Base-by-base conservation (phyloP, 108 stramenopile species). In the Cyclotella atomus region DNA sequence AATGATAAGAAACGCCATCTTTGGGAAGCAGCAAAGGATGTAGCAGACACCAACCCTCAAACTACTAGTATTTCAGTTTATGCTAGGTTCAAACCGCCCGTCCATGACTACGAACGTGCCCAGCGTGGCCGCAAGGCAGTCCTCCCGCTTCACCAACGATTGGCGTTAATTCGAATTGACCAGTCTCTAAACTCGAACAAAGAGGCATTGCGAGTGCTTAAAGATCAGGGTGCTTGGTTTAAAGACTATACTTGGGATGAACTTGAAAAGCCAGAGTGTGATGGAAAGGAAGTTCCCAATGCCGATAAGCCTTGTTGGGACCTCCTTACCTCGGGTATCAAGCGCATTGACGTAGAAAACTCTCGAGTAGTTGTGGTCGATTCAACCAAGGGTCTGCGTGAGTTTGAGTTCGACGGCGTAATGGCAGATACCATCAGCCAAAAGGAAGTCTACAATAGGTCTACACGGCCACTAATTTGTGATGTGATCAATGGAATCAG, bases 401-500 rank as follows among this genome's bases (percentile, higher is more conserved):
- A 85, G 57, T 87, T 85, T 59, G 49, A 77, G 15, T 87, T 88
- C 45, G 87, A 91, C 64, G 57, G 77, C 17, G 87, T 91, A n/a
- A 55, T 91, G 24, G 32, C 47, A 17, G 83, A 70, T 6, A 21
- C 19, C 17, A 17, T 38, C 8, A 41, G 57, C 24, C 90, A 91
- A 45, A 55, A 47, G n/a, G 64, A 61, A 2, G 82, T 76, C 12
- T 90, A 87, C 69, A 72, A 82, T 6, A 17, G 32, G 9, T 65
- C 68, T 34, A 81, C 81, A 0, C 59, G 53, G 43, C 46, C 44
- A 32, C 77, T 88, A 23, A 77, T 91, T 12, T 50, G 59, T 16
- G 85, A 85, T 59, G 69, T 86, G 20, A 67, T 88, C 69, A 85
- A 87, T 38, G 90, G 90, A 3, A 78, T 71, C 68, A 91, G 85